Evolutionary conservation across 352 stramenopile species (phyloP), one percentile per base, ranked within the genome.

Genomic region (Globisporangium radiosum): DNA sequence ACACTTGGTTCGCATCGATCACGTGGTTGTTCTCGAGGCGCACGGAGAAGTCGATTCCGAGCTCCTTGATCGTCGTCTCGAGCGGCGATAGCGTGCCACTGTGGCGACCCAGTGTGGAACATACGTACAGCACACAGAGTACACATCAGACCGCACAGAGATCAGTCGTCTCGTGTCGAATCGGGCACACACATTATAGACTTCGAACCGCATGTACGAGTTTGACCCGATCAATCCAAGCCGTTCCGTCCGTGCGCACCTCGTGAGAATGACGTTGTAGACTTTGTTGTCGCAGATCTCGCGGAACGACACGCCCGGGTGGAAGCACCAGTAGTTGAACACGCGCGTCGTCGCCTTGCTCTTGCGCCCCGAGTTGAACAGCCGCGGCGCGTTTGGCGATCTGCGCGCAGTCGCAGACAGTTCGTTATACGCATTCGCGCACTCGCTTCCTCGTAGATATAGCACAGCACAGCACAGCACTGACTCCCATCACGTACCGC

Each of bases 291-390:
- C 77, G 42, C 80, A 84, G 17, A 99, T 88, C 68, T 99, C 95
- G 66, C 94, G 72, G 67, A 99, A 98, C 0, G 97, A 95, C 1
- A 99, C 81, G 8, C 92, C 90, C 9, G 97, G 96, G 56, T 97
- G 93, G 66, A 99, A 98, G 65, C 97, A 99, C 97, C 97, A 99
- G 72, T 98, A 99, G 64, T 96, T 97, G 54, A 99, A 90, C 15
- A 97, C 95, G 44, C 93, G 72, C 7, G 76, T 87, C 25, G 69
- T 85, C 3, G 60, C 52, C n/a, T 87, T 83, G 55, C 73, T 79
- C 52, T 75, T 83, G 43, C 78, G 69, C 44, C 62, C 60, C 38
- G 64, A 60, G 49, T 85, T 85, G 50, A 90, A 88, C 2, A 75
- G 53, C 5, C 76, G 73, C 39, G 71, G 70, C 36, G 65, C 19